A percentile compares a stretch with the other conserved stretches of the same genome.
Evolutionary conservation across 306 rosid species (phyloP).

Genomic region (Rosa lucieae): DNA sequence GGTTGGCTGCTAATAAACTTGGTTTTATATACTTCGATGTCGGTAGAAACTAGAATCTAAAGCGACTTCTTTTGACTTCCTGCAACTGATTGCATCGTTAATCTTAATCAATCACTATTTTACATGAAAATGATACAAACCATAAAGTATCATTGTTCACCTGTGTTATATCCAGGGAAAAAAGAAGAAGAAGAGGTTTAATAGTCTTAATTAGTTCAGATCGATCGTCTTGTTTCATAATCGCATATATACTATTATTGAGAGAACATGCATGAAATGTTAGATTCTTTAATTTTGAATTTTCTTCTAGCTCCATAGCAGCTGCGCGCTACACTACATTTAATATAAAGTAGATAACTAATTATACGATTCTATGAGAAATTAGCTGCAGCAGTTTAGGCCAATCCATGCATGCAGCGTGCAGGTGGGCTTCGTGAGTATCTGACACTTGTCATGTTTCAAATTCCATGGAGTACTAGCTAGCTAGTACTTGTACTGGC

Average conservation of each 20-base stretch:
- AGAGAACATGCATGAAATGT: neutral
- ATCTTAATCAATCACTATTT: neutral
- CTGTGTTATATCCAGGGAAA: neutral
- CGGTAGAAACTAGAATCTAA: neutral
- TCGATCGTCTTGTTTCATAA: neutral
- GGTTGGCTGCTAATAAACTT: no score
- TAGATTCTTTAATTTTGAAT: neutral
- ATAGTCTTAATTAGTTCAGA: neutral
- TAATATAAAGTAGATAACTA: no score
- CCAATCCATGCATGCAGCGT: neutral
- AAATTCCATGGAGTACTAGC: constrained; percentile 1
- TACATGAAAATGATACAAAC: neutral
- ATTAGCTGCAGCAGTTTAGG: neutral
- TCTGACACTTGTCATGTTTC: constrained; percentile 9
- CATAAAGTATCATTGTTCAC: neutral
- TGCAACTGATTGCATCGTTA: neutral
- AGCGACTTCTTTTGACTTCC: neutral
- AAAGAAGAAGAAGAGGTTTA: no score
- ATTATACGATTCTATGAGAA: neutral
- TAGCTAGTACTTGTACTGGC: neutral
- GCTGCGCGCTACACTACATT: neutral
- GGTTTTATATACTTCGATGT: neutral
- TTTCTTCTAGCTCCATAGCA: neutral
- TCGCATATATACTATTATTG: no score
- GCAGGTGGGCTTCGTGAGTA: no score